These are phyloP conservation scores for Chamaecyparis obtusa DNA, from an alignment of 75 land plant species.

Conservation along the genomic window DNA sequence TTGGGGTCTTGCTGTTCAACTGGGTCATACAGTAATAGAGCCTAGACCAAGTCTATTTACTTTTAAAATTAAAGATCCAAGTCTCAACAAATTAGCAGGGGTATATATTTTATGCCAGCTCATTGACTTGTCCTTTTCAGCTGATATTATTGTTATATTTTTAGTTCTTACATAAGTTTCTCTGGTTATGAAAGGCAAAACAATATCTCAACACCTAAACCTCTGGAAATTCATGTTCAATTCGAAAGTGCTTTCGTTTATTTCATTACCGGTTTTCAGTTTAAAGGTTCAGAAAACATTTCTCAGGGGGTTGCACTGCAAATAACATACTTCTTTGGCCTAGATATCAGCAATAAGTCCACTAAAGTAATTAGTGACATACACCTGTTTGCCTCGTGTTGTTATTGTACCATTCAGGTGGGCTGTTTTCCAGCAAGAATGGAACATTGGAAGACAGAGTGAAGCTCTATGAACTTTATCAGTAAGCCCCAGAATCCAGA, in stretches of 20 bases:
- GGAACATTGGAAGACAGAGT: neutral
- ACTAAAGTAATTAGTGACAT: neutral
- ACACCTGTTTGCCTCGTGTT: neutral
- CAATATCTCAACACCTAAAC: neutral
- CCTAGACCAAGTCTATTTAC: slow-evolving; percentile 96
- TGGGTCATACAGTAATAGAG: slow-evolving; percentile 83
- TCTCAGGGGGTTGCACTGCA: neutral
- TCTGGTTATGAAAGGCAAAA: neutral
- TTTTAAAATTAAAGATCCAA: slow-evolving; percentile 75
- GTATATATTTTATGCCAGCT: slow-evolving; percentile 28
- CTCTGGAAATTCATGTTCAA: neutral
- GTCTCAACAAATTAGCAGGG: slow-evolving; percentile 72
- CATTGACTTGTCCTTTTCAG: neutral
- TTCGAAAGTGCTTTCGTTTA: neutral
- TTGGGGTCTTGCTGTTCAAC: slow-evolving; percentile 58
- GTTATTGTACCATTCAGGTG: neutral
- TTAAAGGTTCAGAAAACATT: too few species aligned
- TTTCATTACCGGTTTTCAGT: neutral
- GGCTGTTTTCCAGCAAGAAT: neutral
- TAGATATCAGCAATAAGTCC: neutral
- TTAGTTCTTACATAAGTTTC: neutral
- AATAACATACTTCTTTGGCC: neutral
- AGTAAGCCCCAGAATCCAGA: neutral
- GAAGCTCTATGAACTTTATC: neutral
- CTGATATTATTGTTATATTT: neutral